Conservation (phyloP, 2,329 filamentous ascomycete genomes). For the Lomentospora prolificans region DNA sequence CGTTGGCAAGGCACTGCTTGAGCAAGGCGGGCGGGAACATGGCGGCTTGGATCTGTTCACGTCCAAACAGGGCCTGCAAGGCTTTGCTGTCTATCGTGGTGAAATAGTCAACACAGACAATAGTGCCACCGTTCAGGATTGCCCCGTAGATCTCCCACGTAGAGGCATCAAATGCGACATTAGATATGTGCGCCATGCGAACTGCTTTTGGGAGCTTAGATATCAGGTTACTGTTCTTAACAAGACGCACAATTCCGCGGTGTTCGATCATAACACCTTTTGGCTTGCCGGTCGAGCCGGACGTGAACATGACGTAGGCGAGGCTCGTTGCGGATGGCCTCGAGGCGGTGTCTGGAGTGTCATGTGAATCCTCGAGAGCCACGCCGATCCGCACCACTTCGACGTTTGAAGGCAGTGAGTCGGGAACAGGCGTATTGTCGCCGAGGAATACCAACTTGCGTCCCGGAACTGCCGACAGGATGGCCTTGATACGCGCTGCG, state of each 20-base stretch:
- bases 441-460: conserved; percentile 6
- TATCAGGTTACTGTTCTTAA: neutral
- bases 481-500: conserved; percentile 11
- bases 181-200: conserved; percentile 11
- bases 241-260: neutral
- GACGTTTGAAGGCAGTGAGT: neutral
- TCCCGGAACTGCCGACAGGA: conserved; percentile 11
- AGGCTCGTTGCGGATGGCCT: conserved; percentile 9
- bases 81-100: neutral
- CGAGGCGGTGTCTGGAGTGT: neutral
- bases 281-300: conserved; percentile 12
- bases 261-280: conserved; percentile 14
- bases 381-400: neutral
- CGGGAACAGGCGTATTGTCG: no score
- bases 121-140: conserved; percentile 6
- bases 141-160: conserved; percentile 9
- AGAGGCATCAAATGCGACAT: conserved; percentile 11
- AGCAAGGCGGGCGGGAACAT: neutral
- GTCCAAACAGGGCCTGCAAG: neutral
- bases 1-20: neutral
- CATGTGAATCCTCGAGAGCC: neutral
- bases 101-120: neutral
- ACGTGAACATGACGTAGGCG: conserved; percentile 13
- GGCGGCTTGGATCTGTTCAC: neutral
- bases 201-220: neutral